These are phyloP conservation scores for Penicillium waksmanii DNA, from an alignment of 495 filamentous ascomycete species.

Conservation along the genomic window DNA sequence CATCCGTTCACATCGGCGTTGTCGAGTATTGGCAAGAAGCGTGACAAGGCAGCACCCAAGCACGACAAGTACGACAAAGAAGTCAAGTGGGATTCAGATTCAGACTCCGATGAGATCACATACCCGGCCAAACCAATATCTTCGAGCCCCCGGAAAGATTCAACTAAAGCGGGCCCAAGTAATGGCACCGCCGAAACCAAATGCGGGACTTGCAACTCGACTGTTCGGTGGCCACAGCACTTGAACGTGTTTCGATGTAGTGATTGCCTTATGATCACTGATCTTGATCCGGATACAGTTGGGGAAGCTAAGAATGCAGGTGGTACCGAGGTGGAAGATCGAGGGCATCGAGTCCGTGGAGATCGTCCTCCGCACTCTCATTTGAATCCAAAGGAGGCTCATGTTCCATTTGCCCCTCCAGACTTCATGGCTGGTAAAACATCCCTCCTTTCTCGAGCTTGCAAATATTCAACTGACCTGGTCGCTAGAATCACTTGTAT, in stretches of 20 bases:
- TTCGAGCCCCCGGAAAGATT: constrained; percentile 39
- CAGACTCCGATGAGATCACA: constrained; percentile 44
- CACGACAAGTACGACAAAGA: constrained; percentile 31
- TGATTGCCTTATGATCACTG: constrained; percentile 85
- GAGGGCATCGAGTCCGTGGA: neutral
- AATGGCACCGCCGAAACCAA: constrained; percentile 64
- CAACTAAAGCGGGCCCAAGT: constrained; percentile 27
- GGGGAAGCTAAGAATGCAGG: constrained; percentile 27
- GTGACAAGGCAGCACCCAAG: constrained; percentile 37
- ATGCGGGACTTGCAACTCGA: constrained; percentile 82
- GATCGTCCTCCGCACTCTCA: neutral
- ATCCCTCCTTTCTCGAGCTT: too few relatives aligned
- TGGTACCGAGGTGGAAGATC: constrained; percentile 19
- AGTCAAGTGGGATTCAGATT: constrained; percentile 44
- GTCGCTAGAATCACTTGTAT: constrained; percentile 40
- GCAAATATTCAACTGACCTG: constrained; percentile 8
- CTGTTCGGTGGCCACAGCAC: constrained; percentile 80
- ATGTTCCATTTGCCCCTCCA: constrained; percentile 12
- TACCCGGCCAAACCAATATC: constrained; percentile 32
- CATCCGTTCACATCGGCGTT: constrained; percentile 74
- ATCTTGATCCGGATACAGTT: constrained; percentile 58
- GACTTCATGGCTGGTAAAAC: neutral
- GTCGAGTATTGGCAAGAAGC: constrained; percentile 54
- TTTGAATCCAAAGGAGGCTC: constrained; percentile 11
- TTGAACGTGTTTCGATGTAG: constrained; percentile 80